Percentiles rank a stretch among this genome's conserved stretches.
phyloP scores from a whole-genome alignment of 768 basidiomycete species.

The Chiua virens region DNA sequence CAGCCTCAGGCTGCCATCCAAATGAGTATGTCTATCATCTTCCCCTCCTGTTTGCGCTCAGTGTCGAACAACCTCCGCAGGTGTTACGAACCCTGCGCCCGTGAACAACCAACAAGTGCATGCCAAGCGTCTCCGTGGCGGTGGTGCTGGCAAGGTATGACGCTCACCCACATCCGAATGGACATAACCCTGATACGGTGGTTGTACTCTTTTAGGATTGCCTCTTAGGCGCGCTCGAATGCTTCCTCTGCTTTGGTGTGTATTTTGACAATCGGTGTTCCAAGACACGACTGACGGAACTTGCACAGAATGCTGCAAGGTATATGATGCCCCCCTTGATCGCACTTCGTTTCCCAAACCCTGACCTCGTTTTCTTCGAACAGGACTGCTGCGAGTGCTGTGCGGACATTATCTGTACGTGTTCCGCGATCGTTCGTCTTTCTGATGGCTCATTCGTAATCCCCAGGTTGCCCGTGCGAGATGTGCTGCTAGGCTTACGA shows the following conservation, averaged over 20 bases:
- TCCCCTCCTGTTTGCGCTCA: background rate
- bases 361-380: background rate
- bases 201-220: constrained; percentile 51
- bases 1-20: constrained; percentile 61
- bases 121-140: constrained; percentile 65
- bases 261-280: background rate
- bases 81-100: constrained; percentile 46
- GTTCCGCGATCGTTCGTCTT: background rate
- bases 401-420: constrained; percentile 71
- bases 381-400: constrained; percentile 71
- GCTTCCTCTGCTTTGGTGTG: constrained; percentile 76
- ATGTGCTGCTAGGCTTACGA: constrained; percentile 57
- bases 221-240: constrained; percentile 57
- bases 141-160: constrained; percentile 64
- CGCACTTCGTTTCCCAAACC: background rate
- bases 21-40: constrained; percentile 52
- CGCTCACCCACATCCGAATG: background rate
- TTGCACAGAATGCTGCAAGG: constrained; percentile 66
- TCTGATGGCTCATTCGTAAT: background rate
- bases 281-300: background rate
- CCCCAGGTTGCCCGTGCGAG: constrained; percentile 75
- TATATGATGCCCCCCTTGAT: constrained; percentile 18
- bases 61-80: constrained; percentile 27
- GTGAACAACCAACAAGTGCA: constrained; percentile 41
- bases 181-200: background rate